Percentiles rank a stretch among this genome's conserved stretches.
Evolutionary conservation across 2,329 filamentous ascomycete species (phyloP).

Genomic region (Ramularia collo-cygni): DNA sequence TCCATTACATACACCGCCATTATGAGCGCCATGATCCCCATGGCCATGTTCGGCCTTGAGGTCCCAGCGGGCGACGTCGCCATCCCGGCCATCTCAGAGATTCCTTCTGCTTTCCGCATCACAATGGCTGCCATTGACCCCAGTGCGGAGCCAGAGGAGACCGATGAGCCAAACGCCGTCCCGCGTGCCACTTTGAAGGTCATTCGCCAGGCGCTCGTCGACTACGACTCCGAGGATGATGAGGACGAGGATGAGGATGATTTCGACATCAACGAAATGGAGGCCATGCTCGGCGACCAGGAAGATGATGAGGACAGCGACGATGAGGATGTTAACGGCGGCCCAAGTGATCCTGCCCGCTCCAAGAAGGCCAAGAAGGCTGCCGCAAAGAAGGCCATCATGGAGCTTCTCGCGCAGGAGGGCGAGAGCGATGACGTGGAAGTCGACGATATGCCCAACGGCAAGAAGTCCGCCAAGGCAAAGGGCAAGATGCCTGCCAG

Average conservation of each 20-base stretch:
- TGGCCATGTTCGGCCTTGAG: constrained; percentile 86
- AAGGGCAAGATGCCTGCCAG: constrained; percentile 58
- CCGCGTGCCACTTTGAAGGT: constrained; percentile 86
- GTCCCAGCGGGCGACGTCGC: constrained; percentile 79
- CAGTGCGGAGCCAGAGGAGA: constrained; percentile 53
- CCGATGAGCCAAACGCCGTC: constrained; percentile 34
- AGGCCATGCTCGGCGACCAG: constrained; percentile 41
- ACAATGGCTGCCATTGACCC: constrained; percentile 99
- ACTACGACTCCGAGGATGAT: constrained; percentile 55
- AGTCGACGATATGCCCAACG: constrained; percentile 59
- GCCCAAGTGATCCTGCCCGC: constrained; percentile 86
- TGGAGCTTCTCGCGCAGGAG: constrained; percentile 56
- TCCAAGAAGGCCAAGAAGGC: constrained; percentile 77
- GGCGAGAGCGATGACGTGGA: constrained; percentile 63
- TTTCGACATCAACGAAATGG: constrained; percentile 44
- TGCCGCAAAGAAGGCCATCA: constrained; percentile 69
- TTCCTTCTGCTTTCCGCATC: constrained; percentile 85
- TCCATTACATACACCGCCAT: constrained; percentile 1
- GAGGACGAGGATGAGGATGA: constrained; percentile 58
- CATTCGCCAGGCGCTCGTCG: constrained; percentile 62
- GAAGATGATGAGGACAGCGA: constrained; percentile 56
- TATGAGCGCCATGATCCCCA: constrained; percentile 34
- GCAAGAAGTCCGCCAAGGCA: constrained; percentile 57
- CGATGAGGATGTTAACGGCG: constrained; percentile 74
- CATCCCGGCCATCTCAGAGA: constrained; percentile 69